phyloP scores from a whole-genome alignment of 805 yeast species.

The Ogataea degrootiae region DNA sequence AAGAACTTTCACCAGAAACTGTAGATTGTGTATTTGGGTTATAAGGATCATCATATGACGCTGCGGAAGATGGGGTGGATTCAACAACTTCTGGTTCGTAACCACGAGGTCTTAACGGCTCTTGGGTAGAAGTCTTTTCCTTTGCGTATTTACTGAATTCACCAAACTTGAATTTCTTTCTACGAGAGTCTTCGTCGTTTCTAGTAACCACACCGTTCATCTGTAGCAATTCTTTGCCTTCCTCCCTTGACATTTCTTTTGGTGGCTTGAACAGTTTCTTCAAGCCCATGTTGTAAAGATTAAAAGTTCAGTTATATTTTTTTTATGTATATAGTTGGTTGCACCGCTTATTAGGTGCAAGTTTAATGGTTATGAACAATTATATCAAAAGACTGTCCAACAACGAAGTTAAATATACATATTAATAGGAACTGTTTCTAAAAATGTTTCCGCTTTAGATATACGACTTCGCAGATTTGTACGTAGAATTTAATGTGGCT shows the following conservation, averaged over 20 bases:
- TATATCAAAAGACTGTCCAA: no score
- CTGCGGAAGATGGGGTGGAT: conserved; percentile 5
- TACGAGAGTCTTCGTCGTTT: conserved; percentile 22
- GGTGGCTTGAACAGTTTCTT: conserved; percentile 47
- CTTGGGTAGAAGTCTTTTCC: conserved; percentile 26
- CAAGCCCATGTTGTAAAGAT: conserved; percentile 39
- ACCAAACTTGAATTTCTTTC: conserved; percentile 38
- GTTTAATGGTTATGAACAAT: no score
- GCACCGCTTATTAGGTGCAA: no score
- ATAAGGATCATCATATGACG: conserved; percentile 14
- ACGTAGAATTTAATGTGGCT: no score
- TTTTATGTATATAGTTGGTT: neutral
- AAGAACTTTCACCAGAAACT: conserved; percentile 16
- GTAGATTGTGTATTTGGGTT: conserved; percentile 21
- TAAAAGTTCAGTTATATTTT: neutral
- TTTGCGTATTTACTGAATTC: conserved; percentile 46
- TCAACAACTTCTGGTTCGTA: conserved; percentile 8
- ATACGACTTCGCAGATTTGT: no score
- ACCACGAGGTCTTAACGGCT: conserved; percentile 21
- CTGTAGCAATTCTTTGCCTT: conserved; percentile 37
- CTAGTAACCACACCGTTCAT: conserved; percentile 40
- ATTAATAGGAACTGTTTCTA: no score
- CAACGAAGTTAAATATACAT: no score
- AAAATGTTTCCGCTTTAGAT: no score
- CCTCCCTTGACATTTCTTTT: conserved; percentile 39